Conservation (phyloP, 208 protist genomes). For the Trypanosoma boissoni region DNA sequence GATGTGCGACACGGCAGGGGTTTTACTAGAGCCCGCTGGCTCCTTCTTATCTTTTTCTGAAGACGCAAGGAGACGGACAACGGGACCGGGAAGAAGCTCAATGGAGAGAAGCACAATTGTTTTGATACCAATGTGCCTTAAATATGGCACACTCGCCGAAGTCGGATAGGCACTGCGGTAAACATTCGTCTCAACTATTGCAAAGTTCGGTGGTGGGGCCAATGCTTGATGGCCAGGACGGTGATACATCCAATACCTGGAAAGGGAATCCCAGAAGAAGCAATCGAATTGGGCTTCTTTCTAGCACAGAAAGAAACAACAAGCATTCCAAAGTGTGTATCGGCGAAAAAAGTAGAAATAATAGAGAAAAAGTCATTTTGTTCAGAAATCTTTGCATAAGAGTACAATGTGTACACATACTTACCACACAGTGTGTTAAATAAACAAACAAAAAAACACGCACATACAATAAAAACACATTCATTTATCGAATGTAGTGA, state of each 20-base stretch:
- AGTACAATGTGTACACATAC: too few species aligned
- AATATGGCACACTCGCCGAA: constrained; percentile 58
- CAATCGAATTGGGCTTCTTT: too few species aligned
- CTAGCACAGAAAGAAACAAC: background rate
- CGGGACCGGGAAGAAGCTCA: constrained; percentile 59
- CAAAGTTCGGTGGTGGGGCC: constrained; percentile 74
- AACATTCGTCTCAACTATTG: constrained; percentile 68
- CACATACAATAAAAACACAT: too few species aligned
- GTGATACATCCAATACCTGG: constrained; percentile 19
- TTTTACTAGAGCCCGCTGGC: background rate
- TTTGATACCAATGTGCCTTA: constrained; percentile 74
- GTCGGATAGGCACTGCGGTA: constrained; percentile 86
- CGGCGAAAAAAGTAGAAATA: background rate
- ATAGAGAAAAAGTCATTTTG: too few species aligned
- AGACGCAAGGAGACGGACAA: constrained; percentile 28
- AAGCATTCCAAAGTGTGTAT: background rate
- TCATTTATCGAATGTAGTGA: too few species aligned
- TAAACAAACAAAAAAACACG: constrained; percentile 1
- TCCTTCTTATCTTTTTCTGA: background rate
- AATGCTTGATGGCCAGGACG: constrained; percentile 18
- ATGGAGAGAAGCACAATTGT: constrained; percentile 81
- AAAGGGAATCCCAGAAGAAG: too few species aligned
- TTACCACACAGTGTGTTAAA: too few species aligned
- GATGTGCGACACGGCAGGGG: constrained; percentile 19
- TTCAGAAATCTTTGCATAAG: too few species aligned